Conservation (phyloP, 441 rosid species). For the Populus tomentosa region DNA sequence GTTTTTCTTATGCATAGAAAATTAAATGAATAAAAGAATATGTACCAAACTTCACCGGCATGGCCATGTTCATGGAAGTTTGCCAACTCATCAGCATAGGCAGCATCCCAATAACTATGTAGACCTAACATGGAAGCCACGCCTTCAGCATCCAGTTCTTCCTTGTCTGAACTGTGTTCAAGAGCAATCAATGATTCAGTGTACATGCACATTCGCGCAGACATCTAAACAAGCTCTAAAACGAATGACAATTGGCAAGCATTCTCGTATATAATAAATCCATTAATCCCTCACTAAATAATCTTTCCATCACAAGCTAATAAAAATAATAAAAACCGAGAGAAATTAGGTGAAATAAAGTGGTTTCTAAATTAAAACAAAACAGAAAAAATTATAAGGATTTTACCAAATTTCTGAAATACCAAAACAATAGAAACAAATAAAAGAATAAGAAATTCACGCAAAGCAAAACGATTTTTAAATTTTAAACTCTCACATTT, state of each 20-base stretch:
- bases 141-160: slow-evolving; percentile 78
- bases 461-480: background rate
- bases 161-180: slow-evolving; percentile 77
- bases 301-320: background rate
- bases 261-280: background rate
- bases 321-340: background rate
- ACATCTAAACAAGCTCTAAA: background rate
- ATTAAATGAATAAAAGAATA: background rate
- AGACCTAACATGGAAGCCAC: slow-evolving; percentile 73
- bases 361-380: background rate
- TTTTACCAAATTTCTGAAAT: background rate
- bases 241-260: background rate
- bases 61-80: slow-evolving; percentile 90
- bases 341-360: background rate
- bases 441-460: background rate
- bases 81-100: slow-evolving; percentile 79
- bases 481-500: background rate
- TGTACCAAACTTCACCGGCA: slow-evolving; percentile 87
- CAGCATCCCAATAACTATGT: slow-evolving; percentile 90
- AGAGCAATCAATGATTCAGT: background rate
- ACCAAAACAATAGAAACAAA: background rate
- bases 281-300: background rate
- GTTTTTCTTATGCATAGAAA: background rate
- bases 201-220: background rate
- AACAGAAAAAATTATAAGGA: background rate